phyloP scores from a whole-genome alignment of 2,329 filamentous ascomycete species.

The Leptographium flavum region DNA sequence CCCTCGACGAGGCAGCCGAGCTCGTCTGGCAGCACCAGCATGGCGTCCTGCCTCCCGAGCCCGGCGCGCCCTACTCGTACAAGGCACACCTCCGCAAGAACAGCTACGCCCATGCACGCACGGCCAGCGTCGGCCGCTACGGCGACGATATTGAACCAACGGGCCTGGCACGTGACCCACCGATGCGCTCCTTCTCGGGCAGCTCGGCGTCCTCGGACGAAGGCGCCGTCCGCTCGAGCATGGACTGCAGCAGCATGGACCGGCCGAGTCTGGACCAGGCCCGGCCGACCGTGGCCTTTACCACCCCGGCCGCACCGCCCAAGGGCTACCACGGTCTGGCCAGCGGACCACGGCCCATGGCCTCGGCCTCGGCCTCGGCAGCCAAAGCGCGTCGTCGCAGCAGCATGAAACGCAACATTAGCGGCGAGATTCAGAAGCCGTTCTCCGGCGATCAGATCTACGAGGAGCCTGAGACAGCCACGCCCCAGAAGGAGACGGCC shows the following conservation, averaged over 20 bases:
- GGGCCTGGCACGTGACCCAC: slow-evolving; percentile 28
- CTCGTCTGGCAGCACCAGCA: slow-evolving; percentile 66
- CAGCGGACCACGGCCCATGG: slow-evolving; percentile 15
- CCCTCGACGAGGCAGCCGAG: slow-evolving; percentile 64
- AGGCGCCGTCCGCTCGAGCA: slow-evolving; percentile 12
- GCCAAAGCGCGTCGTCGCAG: slow-evolving; percentile 38
- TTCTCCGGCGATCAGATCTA: slow-evolving; percentile 74
- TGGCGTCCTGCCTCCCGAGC: slow-evolving; percentile 36
- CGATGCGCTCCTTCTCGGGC: slow-evolving; percentile 32
- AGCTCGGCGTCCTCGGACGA: slow-evolving; percentile 35
- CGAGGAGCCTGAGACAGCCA: slow-evolving; percentile 60
- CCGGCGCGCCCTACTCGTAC: slow-evolving; percentile 53
- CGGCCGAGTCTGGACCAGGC: slow-evolving; percentile 20
- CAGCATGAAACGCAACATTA: slow-evolving; percentile 55
- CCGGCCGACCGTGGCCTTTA: background rate
- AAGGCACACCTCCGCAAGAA: slow-evolving; percentile 54
- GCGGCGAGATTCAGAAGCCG: slow-evolving; percentile 49
- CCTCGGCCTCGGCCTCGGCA: slow-evolving; percentile 11
- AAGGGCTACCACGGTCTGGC: slow-evolving; percentile 29
- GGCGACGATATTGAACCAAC: slow-evolving; percentile 30
- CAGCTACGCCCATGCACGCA: slow-evolving; percentile 54
- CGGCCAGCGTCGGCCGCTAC: slow-evolving; percentile 41
- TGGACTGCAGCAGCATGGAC: slow-evolving; percentile 14
- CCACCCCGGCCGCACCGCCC: background rate
- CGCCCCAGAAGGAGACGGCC: slow-evolving; percentile 11